Percentiles rank a stretch among this genome's conserved stretches.
These are phyloP conservation scores for Clitopilus hobsonii DNA, from an alignment of 768 basidiomycete genomes.

Conservation along the genomic window DNA sequence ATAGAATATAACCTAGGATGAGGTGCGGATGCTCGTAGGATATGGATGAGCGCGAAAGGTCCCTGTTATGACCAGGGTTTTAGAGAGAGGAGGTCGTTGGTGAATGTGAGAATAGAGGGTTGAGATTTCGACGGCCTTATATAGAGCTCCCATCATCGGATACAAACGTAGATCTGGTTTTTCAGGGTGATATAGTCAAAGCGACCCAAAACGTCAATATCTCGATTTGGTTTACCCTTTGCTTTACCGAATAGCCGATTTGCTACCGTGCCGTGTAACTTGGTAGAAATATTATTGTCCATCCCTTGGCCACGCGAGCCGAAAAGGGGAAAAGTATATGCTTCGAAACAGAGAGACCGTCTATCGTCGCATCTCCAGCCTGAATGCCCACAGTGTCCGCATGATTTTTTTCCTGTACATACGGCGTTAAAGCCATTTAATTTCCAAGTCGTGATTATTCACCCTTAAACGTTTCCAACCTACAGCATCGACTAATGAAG, in stretches of 20 bases:
- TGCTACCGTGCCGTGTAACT: slow-evolving; percentile 12
- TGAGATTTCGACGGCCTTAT: slow-evolving; percentile 5
- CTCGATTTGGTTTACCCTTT: slow-evolving; percentile 6
- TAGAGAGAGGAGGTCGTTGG: not conserved
- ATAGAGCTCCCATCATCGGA: slow-evolving; percentile 13
- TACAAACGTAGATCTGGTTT: slow-evolving; percentile 10
- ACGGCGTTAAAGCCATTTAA: not conserved
- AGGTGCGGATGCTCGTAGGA: not conserved
- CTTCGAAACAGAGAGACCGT: not conserved
- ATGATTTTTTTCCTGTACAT: not conserved
- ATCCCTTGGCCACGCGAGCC: not conserved
- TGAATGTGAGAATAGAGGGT: not conserved
- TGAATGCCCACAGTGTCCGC: not conserved
- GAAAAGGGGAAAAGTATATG: not conserved
- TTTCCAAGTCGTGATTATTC: not conserved
- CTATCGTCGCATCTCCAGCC: not conserved
- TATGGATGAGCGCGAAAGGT: not conserved
- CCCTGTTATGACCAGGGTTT: not conserved
- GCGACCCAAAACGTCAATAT: slow-evolving; percentile 12
- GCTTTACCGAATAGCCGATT: slow-evolving; percentile 11
- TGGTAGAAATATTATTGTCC: not conserved
- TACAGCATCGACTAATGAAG: not conserved
- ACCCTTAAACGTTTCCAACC: not conserved
- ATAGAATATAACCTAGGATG: not conserved
- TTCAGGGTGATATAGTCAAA: slow-evolving; percentile 13